phyloP scores from a whole-genome alignment of 1,284 basidiomycete species.

The Leccinum solheimii region DNA sequence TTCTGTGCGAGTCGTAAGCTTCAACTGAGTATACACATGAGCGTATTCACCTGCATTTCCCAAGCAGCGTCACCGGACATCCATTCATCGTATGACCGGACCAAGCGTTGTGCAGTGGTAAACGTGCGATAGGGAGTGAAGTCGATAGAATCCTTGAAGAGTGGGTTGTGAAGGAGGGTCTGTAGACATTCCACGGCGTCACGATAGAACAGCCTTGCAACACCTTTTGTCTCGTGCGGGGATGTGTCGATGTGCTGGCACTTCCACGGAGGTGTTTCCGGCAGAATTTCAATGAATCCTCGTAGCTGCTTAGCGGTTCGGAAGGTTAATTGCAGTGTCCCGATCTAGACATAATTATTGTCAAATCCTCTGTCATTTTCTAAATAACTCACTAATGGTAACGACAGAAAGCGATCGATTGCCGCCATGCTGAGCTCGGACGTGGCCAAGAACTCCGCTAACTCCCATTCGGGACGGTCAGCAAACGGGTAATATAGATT shows the following conservation, averaged over 20 bases:
- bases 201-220: not conserved
- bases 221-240: not conserved
- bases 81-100: constrained; percentile 4
- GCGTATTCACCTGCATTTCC: not conserved
- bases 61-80: constrained; percentile 3
- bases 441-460: not conserved
- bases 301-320: not conserved
- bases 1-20: no score
- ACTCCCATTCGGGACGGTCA: not conserved
- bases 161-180: not conserved
- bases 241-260: not conserved
- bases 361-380: not conserved
- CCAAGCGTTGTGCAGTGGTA: not conserved
- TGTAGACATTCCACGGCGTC: constrained; percentile 1
- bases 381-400: not conserved
- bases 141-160: not conserved
- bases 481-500: not conserved
- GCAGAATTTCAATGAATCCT: not conserved
- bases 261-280: not conserved
- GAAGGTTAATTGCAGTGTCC: not conserved
- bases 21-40: no score
- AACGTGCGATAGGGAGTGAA: not conserved
- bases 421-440: not conserved
- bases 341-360: not conserved
- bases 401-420: not conserved